Evolutionary conservation across 805 yeast species (phyloP), one percentile per base, ranked within the genome.

Genomic region (Candida maesae): DNA sequence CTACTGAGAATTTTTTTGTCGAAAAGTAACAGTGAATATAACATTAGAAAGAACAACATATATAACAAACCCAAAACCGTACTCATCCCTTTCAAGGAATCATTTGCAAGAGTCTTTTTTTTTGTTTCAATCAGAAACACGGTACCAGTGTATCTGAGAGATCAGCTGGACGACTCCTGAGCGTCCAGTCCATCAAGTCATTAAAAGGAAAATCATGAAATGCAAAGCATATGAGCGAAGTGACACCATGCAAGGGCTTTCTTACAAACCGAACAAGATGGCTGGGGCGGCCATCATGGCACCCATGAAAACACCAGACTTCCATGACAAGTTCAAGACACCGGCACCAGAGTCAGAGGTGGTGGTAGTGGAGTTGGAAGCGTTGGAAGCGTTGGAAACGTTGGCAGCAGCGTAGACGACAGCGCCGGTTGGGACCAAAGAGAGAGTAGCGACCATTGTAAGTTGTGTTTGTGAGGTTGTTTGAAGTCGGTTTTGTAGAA

Each of bases 221-320:
- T 25, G 28, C 28, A 25, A 25, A 25, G 28, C 11, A 12, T 10
- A 6, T 28, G 17, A 14, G 31, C 15, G 13, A 26, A 14, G 18
- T 14, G 31, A 6, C 7, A 26, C 14, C n/a, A 13, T 6, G 8
- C 8, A 14, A 15, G 6, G 18, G 7, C 8, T n/a, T 25, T 25
- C 28, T 25, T 25, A 25, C 28, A 28, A 16, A 12, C 31, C 31
- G 33, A 42, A 34, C 41, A 59, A 39, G 31, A 61, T 51, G 49
- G 64, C 59, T 39, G 71, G 66, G 37, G 67, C 63, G 32, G 61
- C 65, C 46, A 66, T 53, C 37, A 63, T 55, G 36, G 65, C 67
- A 53, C 66, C 67, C 45, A 66, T 48, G 27, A 64, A 65, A 24
- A 59, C 55, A 56, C 68, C 70, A 45, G 62, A 57, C 48, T 67